phyloP scores from a whole-genome alignment of 768 basidiomycete species.

The Paxillus ammoniavirescens region DNA sequence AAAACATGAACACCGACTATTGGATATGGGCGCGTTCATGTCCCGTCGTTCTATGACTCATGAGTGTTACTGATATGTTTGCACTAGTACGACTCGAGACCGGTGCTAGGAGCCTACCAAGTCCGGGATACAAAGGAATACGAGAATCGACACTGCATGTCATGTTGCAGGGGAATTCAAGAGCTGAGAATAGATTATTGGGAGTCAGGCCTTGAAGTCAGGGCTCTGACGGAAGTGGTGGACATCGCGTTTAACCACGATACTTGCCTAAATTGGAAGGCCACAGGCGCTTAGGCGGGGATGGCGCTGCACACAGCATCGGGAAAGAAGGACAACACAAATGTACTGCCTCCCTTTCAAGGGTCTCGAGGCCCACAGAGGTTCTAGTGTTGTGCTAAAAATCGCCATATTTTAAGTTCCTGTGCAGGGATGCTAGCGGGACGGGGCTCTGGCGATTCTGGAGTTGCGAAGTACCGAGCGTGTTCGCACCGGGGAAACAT shows the following conservation, averaged over 20 bases:
- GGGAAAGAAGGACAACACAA: slow-evolving; percentile 9
- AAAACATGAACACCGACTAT: too few species aligned
- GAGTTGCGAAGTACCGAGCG: slow-evolving; percentile 3
- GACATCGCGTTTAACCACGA: background rate
- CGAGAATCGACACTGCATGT: background rate
- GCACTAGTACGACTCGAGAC: background rate
- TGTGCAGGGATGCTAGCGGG: slow-evolving; percentile 3
- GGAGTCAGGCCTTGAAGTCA: background rate
- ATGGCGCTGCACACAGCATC: slow-evolving; percentile 11
- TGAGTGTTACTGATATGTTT: background rate
- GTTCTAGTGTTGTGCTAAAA: background rate
- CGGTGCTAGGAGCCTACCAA: background rate
- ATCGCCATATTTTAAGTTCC: slow-evolving; percentile 11
- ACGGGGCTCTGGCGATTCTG: slow-evolving; percentile 9
- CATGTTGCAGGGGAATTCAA: background rate
- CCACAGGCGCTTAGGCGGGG: background rate
- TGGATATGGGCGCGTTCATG: background rate
- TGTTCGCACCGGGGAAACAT: background rate
- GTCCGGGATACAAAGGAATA: background rate
- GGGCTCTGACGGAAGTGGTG: background rate
- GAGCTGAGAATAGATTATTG: background rate
- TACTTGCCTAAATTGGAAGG: slow-evolving; percentile 13
- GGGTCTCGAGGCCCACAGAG: background rate
- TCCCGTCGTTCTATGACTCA: background rate
- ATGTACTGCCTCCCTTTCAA: slow-evolving; percentile 10